Evolutionary conservation across 2,329 filamentous ascomycete species (phyloP), one percentile per base, ranked within the genome.

Genomic region (Podosphaera xanthii): DNA sequence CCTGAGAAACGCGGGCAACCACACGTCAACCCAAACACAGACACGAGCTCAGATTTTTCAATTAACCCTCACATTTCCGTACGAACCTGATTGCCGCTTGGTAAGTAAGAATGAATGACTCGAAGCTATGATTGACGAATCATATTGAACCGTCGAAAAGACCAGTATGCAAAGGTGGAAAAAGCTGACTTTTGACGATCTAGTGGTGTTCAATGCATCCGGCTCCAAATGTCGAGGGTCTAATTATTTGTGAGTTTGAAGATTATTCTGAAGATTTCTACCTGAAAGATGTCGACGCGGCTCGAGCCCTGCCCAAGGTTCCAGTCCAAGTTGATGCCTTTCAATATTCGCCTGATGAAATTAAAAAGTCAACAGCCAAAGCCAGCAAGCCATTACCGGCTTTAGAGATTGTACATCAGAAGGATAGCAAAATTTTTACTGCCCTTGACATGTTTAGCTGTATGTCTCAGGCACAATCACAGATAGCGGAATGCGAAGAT

Each of bases 191-290:
- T 44, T 44, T 14, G 0, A 40, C 10, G 36, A 4, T 31, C 6
- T 31, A 57, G 10, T 67, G 65, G 65, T 64, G 65, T 59, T 63
- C 64, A 36, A 58, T 67, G 8, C 64, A 65, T 53, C 58, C 64
- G 7, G 55, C 63, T 3, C 57, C 58, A 36, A 57, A 53, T 14
- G 57, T 61, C 4, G 56, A 63, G 35, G 61, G 61, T 22, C n/a
- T 66, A 34, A 60, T 64, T 12, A 64, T 66, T 30, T 62, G 62
- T 22, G 63, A 66, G 35, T 66, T 66, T 48, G 65, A 66, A 50
- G 59, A 61, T 12, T 63, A 63, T 46, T 59, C 61, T 1, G 62
- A 64, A 48, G 58, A 57, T 7, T 66, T 64, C 48, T 61, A 61
- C 49, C 54, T 62, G 3, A 60, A 60, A 52, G 60, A 63, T 44